Conservation (phyloP, 2,329 filamentous ascomycete species). For the Scedosporium aurantiacum region DNA sequence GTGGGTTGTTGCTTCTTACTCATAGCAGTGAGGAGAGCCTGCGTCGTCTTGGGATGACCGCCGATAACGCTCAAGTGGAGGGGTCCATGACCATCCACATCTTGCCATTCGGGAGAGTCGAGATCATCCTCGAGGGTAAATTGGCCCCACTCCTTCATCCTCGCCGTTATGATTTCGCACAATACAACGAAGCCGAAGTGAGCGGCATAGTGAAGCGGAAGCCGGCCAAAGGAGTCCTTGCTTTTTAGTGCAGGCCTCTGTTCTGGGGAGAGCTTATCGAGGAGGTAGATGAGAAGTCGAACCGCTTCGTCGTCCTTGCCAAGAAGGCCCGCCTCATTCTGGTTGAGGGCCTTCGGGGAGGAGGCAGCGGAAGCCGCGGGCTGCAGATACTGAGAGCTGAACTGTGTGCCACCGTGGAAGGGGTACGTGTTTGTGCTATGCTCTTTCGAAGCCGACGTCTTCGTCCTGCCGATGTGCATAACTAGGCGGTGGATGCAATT, state of each 20-base stretch:
- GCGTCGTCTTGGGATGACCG: slow-evolving; percentile 78
- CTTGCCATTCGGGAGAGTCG: slow-evolving; percentile 81
- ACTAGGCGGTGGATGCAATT: slow-evolving; percentile 90
- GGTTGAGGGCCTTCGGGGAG: slow-evolving; percentile 47
- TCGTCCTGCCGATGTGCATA: slow-evolving; percentile 79
- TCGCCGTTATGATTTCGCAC: slow-evolving; percentile 74
- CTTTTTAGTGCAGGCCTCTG: slow-evolving; percentile 59
- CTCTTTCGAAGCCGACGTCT: slow-evolving; percentile 28
- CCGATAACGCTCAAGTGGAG: slow-evolving; percentile 87
- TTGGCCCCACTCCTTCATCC: slow-evolving; percentile 80
- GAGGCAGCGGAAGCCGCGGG: slow-evolving; percentile 60
- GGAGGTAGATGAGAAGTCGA: slow-evolving; percentile 47
- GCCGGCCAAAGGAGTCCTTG: slow-evolving; percentile 68
- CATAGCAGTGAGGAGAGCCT: slow-evolving; percentile 48
- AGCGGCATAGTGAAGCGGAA: slow-evolving; percentile 85
- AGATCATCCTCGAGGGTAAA: slow-evolving; percentile 80
- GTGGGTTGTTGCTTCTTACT: neutral
- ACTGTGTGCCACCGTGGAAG: slow-evolving; percentile 36
- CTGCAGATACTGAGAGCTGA: slow-evolving; percentile 64
- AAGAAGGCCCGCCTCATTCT: slow-evolving; percentile 57
- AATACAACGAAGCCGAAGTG: slow-evolving; percentile 92
- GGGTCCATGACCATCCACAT: slow-evolving; percentile 81
- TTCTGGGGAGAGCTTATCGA: slow-evolving; percentile 56
- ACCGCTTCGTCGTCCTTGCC: slow-evolving; percentile 65
- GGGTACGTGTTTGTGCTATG: slow-evolving; percentile 39